Percentiles rank a stretch among this genome's conserved stretches.
Conservation (phyloP, 495 filamentous ascomycete species). For the Penicillium lagena region DNA sequence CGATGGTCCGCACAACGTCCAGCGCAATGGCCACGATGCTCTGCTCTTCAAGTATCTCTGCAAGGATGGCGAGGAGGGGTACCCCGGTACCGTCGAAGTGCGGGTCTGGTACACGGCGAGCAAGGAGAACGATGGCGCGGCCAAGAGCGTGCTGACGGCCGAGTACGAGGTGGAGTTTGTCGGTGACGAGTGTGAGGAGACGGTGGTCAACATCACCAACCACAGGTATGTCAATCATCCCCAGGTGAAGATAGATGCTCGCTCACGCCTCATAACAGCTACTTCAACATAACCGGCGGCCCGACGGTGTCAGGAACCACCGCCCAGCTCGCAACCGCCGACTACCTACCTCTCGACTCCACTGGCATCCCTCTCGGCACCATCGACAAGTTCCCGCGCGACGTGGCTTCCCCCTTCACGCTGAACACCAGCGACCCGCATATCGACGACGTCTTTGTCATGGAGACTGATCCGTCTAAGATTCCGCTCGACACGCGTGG, state of each 20-base stretch:
- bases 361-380: conserved; percentile 55
- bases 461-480: conserved; percentile 53
- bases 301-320: conserved; percentile 70
- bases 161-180: conserved; percentile 88
- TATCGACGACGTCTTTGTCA: conserved; percentile 87
- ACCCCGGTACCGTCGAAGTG: conserved; percentile 75
- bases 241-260: not conserved
- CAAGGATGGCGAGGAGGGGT: conserved; percentile 74
- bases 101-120: conserved; percentile 71
- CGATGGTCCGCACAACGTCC: conserved; percentile 63
- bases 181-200: conserved; percentile 72
- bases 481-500: conserved; percentile 74
- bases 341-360: conserved; percentile 68
- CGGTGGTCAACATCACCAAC: conserved; percentile 85
- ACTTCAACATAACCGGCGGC: conserved; percentile 75
- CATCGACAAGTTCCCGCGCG: conserved; percentile 47
- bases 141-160: conserved; percentile 62
- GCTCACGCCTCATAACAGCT: conserved; percentile 44
- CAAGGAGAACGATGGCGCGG: conserved; percentile 50
- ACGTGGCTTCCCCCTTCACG: conserved; percentile 54
- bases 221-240: conserved; percentile 58
- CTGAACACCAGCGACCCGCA: conserved; percentile 61
- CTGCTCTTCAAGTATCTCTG: conserved; percentile 68
- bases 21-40: conserved; percentile 65
- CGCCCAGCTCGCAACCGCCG: conserved; percentile 61